Conservation (phyloP, 768 basidiomycete species). For the Pholiota molesta region DNA sequence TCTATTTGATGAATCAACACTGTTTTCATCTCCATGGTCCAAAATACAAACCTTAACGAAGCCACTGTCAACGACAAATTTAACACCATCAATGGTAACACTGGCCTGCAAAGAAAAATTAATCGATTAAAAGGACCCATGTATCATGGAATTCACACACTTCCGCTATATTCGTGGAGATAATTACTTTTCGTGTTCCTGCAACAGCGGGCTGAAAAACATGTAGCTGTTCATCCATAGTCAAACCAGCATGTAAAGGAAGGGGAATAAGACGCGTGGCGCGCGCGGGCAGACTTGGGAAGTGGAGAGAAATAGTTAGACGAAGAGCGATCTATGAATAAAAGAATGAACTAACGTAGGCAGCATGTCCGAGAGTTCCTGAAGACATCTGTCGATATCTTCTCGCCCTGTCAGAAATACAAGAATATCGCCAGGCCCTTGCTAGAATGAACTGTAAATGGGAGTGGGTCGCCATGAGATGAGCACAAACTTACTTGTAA, state of each 20-base stretch:
- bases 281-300: constrained; percentile 50
- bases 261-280: constrained; percentile 65
- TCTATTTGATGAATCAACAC: constrained; percentile 44
- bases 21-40: neutral
- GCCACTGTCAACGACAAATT: constrained; percentile 92
- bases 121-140: neutral
- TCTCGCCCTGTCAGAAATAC: constrained; percentile 95
- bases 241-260: constrained; percentile 87
- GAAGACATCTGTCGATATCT: constrained; percentile 90
- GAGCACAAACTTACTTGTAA: constrained; percentile 54
- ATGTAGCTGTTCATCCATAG: constrained; percentile 83
- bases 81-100: constrained; percentile 95
- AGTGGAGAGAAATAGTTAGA: neutral
- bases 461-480: neutral
- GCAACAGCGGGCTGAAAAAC: constrained; percentile 81
- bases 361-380: constrained; percentile 77
- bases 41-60: constrained; percentile 79
- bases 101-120: constrained; percentile 63
- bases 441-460: constrained; percentile 43
- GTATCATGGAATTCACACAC: constrained; percentile 35
- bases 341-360: constrained; percentile 46
- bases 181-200: constrained; percentile 85
- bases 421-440: constrained; percentile 85
- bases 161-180: constrained; percentile 97
- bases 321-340: neutral